Evolutionary conservation across 371 early-diverging fungal genomes (phyloP).

Genomic region (Rhizomucor pusillus): DNA sequence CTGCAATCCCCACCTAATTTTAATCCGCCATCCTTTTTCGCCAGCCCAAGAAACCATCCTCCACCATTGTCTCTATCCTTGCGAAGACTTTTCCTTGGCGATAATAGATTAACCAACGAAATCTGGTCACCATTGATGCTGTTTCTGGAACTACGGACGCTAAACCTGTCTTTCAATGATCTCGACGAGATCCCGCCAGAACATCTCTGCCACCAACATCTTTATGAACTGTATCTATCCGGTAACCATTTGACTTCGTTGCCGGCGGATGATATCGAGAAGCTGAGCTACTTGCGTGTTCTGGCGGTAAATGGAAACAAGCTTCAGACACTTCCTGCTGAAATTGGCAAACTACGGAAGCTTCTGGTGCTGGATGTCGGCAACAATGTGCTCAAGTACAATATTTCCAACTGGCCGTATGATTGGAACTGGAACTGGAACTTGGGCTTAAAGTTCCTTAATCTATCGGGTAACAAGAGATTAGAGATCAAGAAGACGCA

Average conservation of each 20-base stretch:
- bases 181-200: slow-evolving; percentile 76
- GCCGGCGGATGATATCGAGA: slow-evolving; percentile 86
- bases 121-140: slow-evolving; percentile 71
- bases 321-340: slow-evolving; percentile 88
- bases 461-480: slow-evolving; percentile 88
- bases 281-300: slow-evolving; percentile 62
- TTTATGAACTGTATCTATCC: slow-evolving; percentile 78
- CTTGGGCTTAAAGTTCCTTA: slow-evolving; percentile 80
- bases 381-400: slow-evolving; percentile 87
- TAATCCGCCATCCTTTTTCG: slow-evolving; percentile 52
- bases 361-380: slow-evolving; percentile 83
- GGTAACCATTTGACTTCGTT: slow-evolving; percentile 84
- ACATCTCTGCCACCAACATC: slow-evolving; percentile 46
- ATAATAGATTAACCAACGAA: slow-evolving; percentile 81
- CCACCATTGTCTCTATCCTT: slow-evolving; percentile 68
- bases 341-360: slow-evolving; percentile 79
- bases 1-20: slow-evolving; percentile 40
- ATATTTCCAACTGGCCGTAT: slow-evolving; percentile 93
- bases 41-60: slow-evolving; percentile 52
- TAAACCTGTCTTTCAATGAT: slow-evolving; percentile 85
- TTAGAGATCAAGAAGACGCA: slow-evolving; percentile 80
- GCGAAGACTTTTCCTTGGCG: slow-evolving; percentile 67
- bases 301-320: slow-evolving; percentile 90
- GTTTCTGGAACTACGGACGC: slow-evolving; percentile 69
- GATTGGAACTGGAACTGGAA: slow-evolving; percentile 99